A percentile compares a stretch with the other conserved stretches of the same genome.
Conservation (phyloP, 2,329 filamentous ascomycete genomes). For the Chaetomium globosum region DNA sequence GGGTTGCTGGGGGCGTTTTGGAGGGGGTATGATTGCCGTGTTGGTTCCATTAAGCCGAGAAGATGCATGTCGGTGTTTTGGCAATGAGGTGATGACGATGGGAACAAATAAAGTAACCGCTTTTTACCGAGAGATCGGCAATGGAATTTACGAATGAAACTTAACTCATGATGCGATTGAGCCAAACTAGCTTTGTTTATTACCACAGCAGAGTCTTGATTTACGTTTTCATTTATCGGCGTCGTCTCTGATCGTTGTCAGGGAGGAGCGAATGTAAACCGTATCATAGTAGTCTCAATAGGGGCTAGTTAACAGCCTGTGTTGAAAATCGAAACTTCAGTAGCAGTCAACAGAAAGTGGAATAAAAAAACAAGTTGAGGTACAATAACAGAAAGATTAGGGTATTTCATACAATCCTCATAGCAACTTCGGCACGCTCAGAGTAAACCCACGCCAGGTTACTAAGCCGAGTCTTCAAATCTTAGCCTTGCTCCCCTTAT, state of each 20-base stretch:
- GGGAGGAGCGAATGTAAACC: neutral
- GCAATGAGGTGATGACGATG: neutral
- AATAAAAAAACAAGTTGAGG: neutral
- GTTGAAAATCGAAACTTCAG: neutral
- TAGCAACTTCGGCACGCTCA: neutral
- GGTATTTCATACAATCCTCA: neutral
- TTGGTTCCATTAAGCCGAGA: neutral
- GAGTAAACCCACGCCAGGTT: neutral
- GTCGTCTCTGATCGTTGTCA: neutral
- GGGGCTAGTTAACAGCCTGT: neutral
- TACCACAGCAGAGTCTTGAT: neutral
- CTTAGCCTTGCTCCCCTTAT: conserved; percentile 30
- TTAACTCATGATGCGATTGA: neutral
- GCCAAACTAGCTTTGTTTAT: neutral
- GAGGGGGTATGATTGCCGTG: neutral
- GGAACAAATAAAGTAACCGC: neutral
- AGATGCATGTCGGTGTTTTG: neutral
- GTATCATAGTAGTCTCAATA: neutral
- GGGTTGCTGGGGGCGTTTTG: conserved; percentile 4
- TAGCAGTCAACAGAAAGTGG: neutral
- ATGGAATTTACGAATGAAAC: neutral
- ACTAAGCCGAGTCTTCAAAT: conserved; percentile 18
- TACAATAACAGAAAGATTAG: neutral
- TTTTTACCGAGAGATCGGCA: neutral
- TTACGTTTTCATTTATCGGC: neutral